A percentile compares a stretch with the other conserved stretches of the same genome.
phyloP scores from a whole-genome alignment of 164 flowering plant genomes.

The Aristolochia californica region DNA sequence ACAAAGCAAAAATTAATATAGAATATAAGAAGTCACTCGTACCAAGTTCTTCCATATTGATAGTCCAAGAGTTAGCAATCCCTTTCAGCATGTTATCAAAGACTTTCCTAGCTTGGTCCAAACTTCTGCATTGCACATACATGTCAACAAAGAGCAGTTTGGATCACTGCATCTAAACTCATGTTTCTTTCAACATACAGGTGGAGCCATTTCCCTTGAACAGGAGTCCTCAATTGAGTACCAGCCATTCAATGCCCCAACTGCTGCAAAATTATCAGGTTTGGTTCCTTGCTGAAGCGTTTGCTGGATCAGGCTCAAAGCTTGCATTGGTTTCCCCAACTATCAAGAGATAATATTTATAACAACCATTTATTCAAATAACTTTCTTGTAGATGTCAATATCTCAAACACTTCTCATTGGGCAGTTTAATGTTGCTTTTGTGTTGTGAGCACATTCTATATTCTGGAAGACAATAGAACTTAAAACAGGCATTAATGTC shows the following conservation, averaged over 20 bases:
- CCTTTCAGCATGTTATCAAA: constrained; percentile 20
- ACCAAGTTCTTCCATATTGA: constrained; percentile 27
- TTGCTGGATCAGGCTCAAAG: constrained; percentile 21
- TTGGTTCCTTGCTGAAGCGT: constrained; percentile 22
- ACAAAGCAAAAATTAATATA: no score
- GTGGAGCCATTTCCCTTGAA: constrained; percentile 34
- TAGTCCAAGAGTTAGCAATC: constrained; percentile 24
- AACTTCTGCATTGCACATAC: constrained; percentile 30
- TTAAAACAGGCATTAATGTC: no score
- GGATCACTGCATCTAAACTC: constrained; percentile 18
- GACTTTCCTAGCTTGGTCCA: constrained; percentile 16
- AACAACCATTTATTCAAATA: constrained; percentile 22
- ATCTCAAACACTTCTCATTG: constrained; percentile 20
- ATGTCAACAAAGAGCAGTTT: constrained; percentile 32
- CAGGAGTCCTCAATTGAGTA: constrained; percentile 27
- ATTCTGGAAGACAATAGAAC: no score
- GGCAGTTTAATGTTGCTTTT: no score
- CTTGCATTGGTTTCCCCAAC: constrained; percentile 19
- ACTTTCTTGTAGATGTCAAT: constrained; percentile 18
- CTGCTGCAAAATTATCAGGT: constrained; percentile 21
- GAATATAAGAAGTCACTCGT: constrained; percentile 19
- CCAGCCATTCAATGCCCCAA: constrained; percentile 22
- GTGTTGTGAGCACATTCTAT: no score
- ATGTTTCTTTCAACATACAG: constrained; percentile 17
- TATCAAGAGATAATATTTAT: constrained; percentile 28